Percentiles rank a stretch among this genome's conserved stretches.
phyloP scores from a whole-genome alignment of 2,329 filamentous ascomycete species.

The Colletotrichum orchidophilum region DNA sequence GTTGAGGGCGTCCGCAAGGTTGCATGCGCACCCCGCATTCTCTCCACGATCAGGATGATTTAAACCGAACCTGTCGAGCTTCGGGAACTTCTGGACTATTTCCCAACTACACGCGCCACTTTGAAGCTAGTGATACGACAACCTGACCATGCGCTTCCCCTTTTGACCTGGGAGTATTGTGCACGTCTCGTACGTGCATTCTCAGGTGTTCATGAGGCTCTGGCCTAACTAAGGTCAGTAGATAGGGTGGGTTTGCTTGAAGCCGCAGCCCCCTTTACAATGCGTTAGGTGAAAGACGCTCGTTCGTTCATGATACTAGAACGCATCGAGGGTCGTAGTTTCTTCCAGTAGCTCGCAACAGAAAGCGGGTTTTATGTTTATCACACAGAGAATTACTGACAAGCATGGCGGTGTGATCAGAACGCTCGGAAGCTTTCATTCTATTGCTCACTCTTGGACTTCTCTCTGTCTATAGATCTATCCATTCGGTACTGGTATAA shows the following conservation, averaged over 20 bases:
- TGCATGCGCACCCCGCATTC: constrained; percentile 23
- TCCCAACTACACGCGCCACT: not conserved
- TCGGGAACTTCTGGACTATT: not conserved
- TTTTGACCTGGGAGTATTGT: no score
- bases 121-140: no score
- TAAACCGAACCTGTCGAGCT: not conserved
- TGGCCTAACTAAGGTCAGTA: no score
- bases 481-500: constrained; percentile 2
- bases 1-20: not conserved
- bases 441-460: constrained; percentile 16
- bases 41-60: not conserved
- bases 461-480: constrained; percentile 19
- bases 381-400: not conserved
- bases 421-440: constrained; percentile 19
- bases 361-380: not conserved
- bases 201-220: no score
- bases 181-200: no score
- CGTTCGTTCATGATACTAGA: no score
- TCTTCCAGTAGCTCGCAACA: not conserved
- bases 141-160: no score
- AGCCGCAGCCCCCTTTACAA: not conserved
- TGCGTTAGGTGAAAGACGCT: not conserved
- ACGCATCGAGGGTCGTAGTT: not conserved
- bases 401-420: not conserved
- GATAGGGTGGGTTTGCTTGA: no score